phyloP scores from a whole-genome alignment of 2,329 filamentous ascomycete species.

The Penicillium occitanis region DNA sequence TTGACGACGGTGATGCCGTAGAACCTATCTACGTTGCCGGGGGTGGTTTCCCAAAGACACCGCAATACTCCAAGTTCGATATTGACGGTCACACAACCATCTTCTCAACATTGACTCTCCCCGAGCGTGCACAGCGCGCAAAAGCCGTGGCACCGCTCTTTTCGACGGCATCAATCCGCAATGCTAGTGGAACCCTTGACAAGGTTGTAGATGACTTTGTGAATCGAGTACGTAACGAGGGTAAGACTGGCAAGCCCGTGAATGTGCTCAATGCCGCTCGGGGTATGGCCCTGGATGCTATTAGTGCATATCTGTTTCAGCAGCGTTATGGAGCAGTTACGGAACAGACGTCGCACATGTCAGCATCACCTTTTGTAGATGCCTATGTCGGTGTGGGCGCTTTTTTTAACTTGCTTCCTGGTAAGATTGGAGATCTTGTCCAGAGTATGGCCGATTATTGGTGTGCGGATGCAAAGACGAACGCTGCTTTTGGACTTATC shows the following conservation, averaged over 20 bases:
- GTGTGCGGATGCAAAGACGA: constrained; percentile 33
- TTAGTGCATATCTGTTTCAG: constrained; percentile 56
- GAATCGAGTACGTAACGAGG: constrained; percentile 24
- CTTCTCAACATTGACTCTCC: constrained; percentile 50
- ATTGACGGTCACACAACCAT: constrained; percentile 57
- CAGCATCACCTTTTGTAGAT: constrained; percentile 54
- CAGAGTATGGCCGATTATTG: constrained; percentile 37
- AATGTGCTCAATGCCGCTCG: constrained; percentile 51
- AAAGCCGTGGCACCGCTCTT: constrained; percentile 55
- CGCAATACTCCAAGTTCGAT: constrained; percentile 57
- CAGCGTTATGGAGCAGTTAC: constrained; percentile 51
- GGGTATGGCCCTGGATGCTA: constrained; percentile 55
- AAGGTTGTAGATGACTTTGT: constrained; percentile 28
- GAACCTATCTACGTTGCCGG: constrained; percentile 52
- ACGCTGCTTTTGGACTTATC: constrained; percentile 41
- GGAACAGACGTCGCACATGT: constrained; percentile 40
- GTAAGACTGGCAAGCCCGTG: constrained; percentile 23
- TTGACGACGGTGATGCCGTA: constrained; percentile 49
- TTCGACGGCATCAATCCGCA: constrained; percentile 27
- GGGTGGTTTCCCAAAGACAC: constrained; percentile 56
- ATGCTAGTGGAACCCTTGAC: constrained; percentile 23
- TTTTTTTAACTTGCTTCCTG: constrained; percentile 54
- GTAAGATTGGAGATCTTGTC: constrained; percentile 36
- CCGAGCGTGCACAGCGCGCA: constrained; percentile 47
- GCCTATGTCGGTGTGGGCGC: constrained; percentile 55